Conservation (phyloP, 164 flowering plant species). For the Tetrastigma voinierianum region DNA sequence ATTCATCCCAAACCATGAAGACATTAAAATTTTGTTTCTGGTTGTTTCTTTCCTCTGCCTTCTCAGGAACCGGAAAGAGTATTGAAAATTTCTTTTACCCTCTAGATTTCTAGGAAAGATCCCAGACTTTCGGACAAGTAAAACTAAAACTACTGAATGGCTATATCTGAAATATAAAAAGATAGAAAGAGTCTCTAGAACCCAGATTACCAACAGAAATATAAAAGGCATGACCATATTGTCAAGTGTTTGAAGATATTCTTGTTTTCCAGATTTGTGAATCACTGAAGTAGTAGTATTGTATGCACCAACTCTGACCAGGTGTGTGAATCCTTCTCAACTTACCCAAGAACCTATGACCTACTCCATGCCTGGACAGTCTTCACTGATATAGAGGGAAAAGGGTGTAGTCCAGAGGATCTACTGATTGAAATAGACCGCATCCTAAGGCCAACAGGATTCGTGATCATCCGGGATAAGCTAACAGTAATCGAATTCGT, state of each 20-base stretch:
- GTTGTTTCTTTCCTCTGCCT: too few relatives aligned
- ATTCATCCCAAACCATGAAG: too few relatives aligned
- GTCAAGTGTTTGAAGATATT: neutral
- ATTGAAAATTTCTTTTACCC: too few relatives aligned
- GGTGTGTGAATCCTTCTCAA: conserved; percentile 92
- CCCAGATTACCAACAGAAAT: too few relatives aligned
- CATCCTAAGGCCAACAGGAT: conserved; percentile 81
- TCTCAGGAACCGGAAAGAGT: too few relatives aligned
- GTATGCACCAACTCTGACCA: conserved; percentile 21
- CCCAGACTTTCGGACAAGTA: too few relatives aligned
- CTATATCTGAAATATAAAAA: too few relatives aligned
- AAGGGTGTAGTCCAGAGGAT: conserved; percentile 78
- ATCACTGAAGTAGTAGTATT: neutral
- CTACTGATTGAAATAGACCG: conserved; percentile 77
- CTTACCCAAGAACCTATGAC: conserved; percentile 84
- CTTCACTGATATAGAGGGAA: conserved; percentile 66
- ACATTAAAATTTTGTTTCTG: too few relatives aligned
- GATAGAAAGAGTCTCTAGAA: too few relatives aligned
- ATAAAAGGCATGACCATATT: too few relatives aligned
- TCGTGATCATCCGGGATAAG: conserved; percentile 63
- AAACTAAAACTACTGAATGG: too few relatives aligned
- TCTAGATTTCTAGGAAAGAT: too few relatives aligned
- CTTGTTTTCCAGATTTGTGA: neutral
- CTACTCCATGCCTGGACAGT: conserved; percentile 82
- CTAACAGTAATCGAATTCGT: conserved; percentile 54